Percentiles rank a stretch among this genome's conserved stretches.
phyloP scores from a whole-genome alignment of 148 eudicot species.

The Tetragonia tetragonoides region DNA sequence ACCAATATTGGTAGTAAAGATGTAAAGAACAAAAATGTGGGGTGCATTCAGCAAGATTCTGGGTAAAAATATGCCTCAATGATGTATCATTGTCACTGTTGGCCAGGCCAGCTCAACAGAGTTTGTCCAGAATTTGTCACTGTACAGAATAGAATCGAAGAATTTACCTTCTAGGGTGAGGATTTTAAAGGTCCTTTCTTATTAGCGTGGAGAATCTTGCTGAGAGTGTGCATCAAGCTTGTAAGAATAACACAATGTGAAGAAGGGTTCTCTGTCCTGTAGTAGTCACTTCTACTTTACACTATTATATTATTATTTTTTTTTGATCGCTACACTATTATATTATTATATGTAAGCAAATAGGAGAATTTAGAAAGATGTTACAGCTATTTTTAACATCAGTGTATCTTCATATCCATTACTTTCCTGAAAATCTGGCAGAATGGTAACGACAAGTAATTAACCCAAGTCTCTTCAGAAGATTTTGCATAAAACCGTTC shows the following conservation, averaged over 20 bases:
- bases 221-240: constrained; percentile 13
- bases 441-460: too few relatives aligned
- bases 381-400: not conserved
- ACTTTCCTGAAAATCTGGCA: too few relatives aligned
- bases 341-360: constrained; percentile 10
- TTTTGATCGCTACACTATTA: too few relatives aligned
- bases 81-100: not conserved
- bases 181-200: not conserved
- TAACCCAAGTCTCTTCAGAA: too few relatives aligned
- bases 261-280: not conserved
- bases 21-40: not conserved
- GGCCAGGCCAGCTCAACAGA: constrained; percentile 7
- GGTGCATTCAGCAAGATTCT: not conserved
- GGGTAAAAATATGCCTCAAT: not conserved
- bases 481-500: too few relatives aligned
- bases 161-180: constrained; percentile 9
- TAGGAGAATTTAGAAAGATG: constrained; percentile 16
- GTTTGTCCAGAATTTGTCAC: constrained; percentile 1
- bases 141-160: constrained; percentile 30
- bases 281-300: not conserved
- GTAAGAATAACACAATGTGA: constrained; percentile 6
- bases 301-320: too few relatives aligned
- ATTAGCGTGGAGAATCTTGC: constrained; percentile 7
- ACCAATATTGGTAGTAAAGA: not conserved
- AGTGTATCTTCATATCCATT: constrained; percentile 10